Base-by-base conservation (phyloP, 805 yeast genomes). In the Starmerella stigmatis region DNA sequence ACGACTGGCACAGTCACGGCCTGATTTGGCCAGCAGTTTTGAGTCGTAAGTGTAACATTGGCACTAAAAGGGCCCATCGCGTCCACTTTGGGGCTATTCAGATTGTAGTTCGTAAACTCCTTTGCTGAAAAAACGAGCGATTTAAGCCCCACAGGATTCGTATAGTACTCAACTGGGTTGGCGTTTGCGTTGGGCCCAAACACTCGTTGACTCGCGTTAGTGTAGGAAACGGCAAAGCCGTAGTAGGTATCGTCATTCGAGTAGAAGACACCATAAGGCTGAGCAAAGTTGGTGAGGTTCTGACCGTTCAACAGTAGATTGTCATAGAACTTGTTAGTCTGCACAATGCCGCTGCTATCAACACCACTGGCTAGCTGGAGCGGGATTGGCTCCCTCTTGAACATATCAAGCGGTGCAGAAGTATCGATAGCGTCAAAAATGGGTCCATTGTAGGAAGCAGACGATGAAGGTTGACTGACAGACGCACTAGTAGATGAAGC, bases 281-380 rank as follows among this genome's bases (percentile, higher is more conserved):
- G 78, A 9, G 81, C 70, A 65, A 73, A 81, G 4, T 72, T 73
- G 41, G 76, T 71, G 41, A 69, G 66, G 20, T 68, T 64, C 61
- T 78, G 85, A 41, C 62, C 63, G 19, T 67, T 79, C 19, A 81
- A 64, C 52, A 78, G 63, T 56, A 81, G 57, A 60, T 84, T 83
- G 29, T 76, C 73, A 63, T 74, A 81, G 62, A 83, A 84, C 63
- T 81, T 83, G 67, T 84, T 83, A 20, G 94, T 85, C 57, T 78
- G 77, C 48, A 73, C 69, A 2, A 79, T 67, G 27, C 62, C 72
- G 41, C 62, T 58, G 48, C 69, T 67, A 31, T 65, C 61, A 29
- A 73, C 77, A 28, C 75, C 75, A 3, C 52, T 53, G 16, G 80
- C 76, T 31, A 76, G 58, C 0, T 57, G 52, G 45, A 75, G 59